Conservation (phyloP, 2,329 filamentous ascomycete genomes). For the Venturia aucupariae region DNA sequence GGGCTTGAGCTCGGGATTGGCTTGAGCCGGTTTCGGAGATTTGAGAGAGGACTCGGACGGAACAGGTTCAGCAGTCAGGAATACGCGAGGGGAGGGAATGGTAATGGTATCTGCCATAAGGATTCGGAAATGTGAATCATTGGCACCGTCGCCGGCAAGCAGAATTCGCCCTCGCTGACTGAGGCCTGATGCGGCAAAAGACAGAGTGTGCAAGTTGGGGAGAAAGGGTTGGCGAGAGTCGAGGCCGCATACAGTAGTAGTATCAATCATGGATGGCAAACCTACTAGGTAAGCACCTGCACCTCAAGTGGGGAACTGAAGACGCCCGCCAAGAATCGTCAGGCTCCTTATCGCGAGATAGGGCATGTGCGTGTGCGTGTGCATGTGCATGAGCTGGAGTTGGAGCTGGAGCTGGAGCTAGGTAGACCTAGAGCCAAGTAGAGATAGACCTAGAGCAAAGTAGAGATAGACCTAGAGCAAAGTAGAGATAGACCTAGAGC, state of each 20-base stretch:
- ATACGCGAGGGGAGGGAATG: constrained; percentile 51
- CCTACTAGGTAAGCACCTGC: too few species aligned
- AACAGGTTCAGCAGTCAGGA: constrained; percentile 31
- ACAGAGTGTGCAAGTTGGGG: too few species aligned
- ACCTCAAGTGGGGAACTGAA: constrained; percentile 7
- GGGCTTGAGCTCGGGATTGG: constrained; percentile 2
- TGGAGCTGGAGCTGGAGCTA: too few species aligned
- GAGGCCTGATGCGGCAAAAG: constrained; percentile 4
- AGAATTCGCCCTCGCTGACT: background rate
- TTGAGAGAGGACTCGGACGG: constrained; percentile 23
- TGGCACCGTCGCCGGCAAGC: constrained; percentile 13
- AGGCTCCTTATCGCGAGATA: constrained; percentile 9
- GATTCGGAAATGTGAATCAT: background rate
- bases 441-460: too few species aligned
- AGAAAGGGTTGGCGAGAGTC: background rate
- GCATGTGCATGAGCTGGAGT: too few species aligned
- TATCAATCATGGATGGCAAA: too few species aligned
- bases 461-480: too few species aligned
- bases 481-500: too few species aligned
- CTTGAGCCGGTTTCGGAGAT: constrained; percentile 14
- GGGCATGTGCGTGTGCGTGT: constrained; percentile 9
- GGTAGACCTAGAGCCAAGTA: too few species aligned
- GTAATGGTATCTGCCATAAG: constrained; percentile 47
- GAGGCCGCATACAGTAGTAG: too few species aligned
- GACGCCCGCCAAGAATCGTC: constrained; percentile 1